A percentile compares a stretch with the other conserved stretches of the same genome.
These are phyloP conservation scores for Moringa oleifera DNA, from an alignment of 345 rosid species.

Conservation along the genomic window DNA sequence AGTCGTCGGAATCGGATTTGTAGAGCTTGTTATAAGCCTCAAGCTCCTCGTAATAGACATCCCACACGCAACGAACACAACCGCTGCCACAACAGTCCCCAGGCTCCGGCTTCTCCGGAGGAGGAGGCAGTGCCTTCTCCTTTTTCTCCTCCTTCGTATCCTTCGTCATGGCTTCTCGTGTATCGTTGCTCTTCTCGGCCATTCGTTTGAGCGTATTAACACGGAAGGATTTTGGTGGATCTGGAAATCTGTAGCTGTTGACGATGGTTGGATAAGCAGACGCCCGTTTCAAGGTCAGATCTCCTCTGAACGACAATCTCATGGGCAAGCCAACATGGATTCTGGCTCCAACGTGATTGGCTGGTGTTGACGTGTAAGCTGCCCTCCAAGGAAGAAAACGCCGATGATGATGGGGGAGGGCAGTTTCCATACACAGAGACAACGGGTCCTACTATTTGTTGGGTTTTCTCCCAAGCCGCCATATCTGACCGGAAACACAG, in stretches of 20 bases:
- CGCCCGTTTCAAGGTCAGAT: neutral
- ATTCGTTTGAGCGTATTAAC: constrained; percentile 3
- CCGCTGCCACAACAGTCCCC: constrained; percentile 98
- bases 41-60: constrained; percentile 81
- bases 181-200: constrained; percentile 17
- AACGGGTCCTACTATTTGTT: neutral
- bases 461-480: too few species aligned
- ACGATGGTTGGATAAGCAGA: neutral
- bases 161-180: constrained; percentile 3
- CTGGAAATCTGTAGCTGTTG: neutral
- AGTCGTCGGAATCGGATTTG: constrained; percentile 15
- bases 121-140: constrained; percentile 38
- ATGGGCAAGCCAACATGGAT: neutral
- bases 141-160: constrained; percentile 7
- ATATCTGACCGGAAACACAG: too few species aligned
- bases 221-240: neutral
- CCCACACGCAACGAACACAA: constrained; percentile 94
- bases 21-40: constrained; percentile 62
- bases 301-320: neutral
- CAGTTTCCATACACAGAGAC: neutral
- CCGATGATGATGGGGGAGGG: neutral
- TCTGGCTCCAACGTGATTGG: neutral
- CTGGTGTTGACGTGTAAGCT: neutral
- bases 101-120: constrained; percentile 91
- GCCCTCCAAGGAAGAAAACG: neutral